Conservation (phyloP, 1,139 yeast genomes). For the Kluyveromyces sp. region DNA sequence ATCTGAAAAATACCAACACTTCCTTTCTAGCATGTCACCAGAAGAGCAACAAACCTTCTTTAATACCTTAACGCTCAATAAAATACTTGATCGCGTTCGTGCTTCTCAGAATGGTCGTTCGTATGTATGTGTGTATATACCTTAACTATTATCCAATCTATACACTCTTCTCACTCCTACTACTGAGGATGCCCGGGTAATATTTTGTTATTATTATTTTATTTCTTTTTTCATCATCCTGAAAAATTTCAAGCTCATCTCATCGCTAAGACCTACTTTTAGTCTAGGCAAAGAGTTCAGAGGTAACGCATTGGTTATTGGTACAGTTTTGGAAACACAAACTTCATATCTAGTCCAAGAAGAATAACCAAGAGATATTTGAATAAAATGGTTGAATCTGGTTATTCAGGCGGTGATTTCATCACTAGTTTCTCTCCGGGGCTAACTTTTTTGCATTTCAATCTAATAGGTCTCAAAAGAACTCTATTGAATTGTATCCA, state of each 20-base stretch:
- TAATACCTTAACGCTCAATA: conserved; percentile 14
- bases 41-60: conserved; percentile 32
- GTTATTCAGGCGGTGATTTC: conserved; percentile 9
- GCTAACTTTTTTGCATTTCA: conserved; percentile 28
- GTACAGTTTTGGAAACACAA: too few species aligned
- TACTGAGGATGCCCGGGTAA: not conserved
- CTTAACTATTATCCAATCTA: too few species aligned
- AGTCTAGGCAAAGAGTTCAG: not conserved
- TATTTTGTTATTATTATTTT: not conserved
- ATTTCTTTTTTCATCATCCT: not conserved
- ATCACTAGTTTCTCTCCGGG: conserved; percentile 27
- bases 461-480: conserved; percentile 24
- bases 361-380: not conserved
- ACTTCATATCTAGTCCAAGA: too few species aligned
- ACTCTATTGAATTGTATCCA: conserved; percentile 27
- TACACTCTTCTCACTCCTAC: not conserved
- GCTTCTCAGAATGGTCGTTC: not conserved
- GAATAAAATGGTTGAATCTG: conserved; percentile 8
- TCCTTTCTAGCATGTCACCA: conserved; percentile 28
- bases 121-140: not conserved
- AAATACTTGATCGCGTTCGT: not conserved
- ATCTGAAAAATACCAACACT: conserved; percentile 29
- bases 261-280: not conserved
- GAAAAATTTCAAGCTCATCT: conserved; percentile 3
- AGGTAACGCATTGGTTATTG: not conserved